phyloP scores from a whole-genome alignment of 83 land plant species.

The Isoetes engelmannii region DNA sequence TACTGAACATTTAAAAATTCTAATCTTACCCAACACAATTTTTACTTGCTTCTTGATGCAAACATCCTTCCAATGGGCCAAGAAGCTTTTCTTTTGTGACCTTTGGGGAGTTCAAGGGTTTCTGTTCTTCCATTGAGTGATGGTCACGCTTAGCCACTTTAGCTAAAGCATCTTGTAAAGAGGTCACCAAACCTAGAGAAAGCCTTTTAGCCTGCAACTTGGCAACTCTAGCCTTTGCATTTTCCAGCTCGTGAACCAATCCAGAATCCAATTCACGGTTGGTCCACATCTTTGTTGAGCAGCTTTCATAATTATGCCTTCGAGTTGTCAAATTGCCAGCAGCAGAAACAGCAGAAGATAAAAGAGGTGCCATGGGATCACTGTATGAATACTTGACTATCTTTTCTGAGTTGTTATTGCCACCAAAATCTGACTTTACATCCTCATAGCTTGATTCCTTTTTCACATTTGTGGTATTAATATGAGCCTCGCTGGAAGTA shows the following conservation, averaged over 20 bases:
- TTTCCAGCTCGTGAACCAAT: neutral
- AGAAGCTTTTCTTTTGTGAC: neutral
- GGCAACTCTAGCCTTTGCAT: neutral
- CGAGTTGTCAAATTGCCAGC: neutral
- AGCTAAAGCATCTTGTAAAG: constrained; percentile 2
- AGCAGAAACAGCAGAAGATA: neutral
- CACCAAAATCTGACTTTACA: neutral
- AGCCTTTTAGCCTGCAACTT: constrained; percentile 10
- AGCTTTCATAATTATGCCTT: neutral
- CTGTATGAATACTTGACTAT: neutral
- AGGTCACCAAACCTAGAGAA: constrained; percentile 6
- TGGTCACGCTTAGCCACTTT: constrained; percentile 3
- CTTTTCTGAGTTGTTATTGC: neutral
- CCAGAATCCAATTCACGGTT: neutral
- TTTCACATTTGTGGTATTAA: neutral
- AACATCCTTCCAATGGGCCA: too few species aligned
- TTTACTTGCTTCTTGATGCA: neutral
- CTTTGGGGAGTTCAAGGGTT: neutral
- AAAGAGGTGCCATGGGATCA: neutral
- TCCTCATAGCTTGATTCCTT: neutral
- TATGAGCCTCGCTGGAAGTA: neutral
- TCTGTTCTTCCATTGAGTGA: neutral
- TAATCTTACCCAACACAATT: neutral
- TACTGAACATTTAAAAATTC: neutral
- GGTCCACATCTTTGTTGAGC: neutral